These are phyloP conservation scores for Xylaria sp. DNA, from an alignment of 2,329 filamentous ascomycete genomes.

Conservation along the genomic window DNA sequence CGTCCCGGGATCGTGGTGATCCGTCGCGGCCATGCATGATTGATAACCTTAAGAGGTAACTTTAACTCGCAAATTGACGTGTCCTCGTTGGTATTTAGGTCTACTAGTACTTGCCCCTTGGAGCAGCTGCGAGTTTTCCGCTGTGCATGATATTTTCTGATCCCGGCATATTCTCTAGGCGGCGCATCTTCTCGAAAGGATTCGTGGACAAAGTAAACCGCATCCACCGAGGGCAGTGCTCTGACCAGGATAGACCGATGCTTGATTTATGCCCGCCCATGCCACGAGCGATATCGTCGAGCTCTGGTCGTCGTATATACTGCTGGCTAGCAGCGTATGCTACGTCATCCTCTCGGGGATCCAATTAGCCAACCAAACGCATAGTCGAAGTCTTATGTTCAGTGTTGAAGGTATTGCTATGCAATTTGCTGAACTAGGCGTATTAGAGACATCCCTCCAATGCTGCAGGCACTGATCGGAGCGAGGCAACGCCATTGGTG, in stretches of 20 bases:
- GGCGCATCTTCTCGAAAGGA: slow-evolving; percentile 22
- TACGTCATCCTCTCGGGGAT: slow-evolving; percentile 24
- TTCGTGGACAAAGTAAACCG: slow-evolving; percentile 18
- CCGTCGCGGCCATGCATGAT: slow-evolving; percentile 38
- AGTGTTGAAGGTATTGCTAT: slow-evolving; percentile 13
- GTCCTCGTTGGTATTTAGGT: slow-evolving; percentile 2
- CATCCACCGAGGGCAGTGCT: slow-evolving; percentile 12
- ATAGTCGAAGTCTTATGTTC: slow-evolving; percentile 14
- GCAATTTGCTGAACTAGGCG: slow-evolving; percentile 21
- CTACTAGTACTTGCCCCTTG: slow-evolving; percentile 9
- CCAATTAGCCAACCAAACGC: slow-evolving; percentile 6
- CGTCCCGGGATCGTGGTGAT: slow-evolving; percentile 41
- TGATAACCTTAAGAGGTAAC: slow-evolving; percentile 17
- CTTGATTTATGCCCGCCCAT: slow-evolving; percentile 15
- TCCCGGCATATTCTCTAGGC: slow-evolving; percentile 14
- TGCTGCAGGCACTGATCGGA: slow-evolving; percentile 20
- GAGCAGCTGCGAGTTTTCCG: not conserved
- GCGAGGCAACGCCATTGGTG: slow-evolving; percentile 14
- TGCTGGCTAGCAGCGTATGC: slow-evolving; percentile 1
- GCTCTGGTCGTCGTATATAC: not conserved
- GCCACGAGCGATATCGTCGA: slow-evolving; percentile 2
- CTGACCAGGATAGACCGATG: slow-evolving; percentile 25
- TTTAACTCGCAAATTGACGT: not conserved
- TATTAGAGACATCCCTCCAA: slow-evolving; percentile 1
- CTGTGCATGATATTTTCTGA: slow-evolving; percentile 25